These are phyloP conservation scores for Lactuca saligna DNA, from an alignment of 129 eudicot species.

Conservation along the genomic window DNA sequence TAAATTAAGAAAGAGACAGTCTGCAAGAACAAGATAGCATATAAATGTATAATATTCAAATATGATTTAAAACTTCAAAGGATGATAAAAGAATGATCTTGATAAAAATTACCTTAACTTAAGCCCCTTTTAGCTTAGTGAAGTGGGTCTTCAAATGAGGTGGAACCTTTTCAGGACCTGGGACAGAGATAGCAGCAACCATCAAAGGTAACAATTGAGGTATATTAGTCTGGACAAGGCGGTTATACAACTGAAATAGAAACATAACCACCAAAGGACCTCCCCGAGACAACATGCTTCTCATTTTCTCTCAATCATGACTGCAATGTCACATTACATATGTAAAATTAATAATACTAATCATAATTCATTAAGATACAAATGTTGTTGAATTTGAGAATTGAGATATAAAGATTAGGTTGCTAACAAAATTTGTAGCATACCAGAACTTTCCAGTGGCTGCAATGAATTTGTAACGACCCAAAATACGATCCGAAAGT, in stretches of 20 bases:
- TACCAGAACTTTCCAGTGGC: no score
- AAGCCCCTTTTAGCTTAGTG: constrained; percentile 94
- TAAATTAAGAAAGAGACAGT: constrained; percentile 94
- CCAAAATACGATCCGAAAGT: no score
- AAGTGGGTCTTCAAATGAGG: constrained; percentile 86
- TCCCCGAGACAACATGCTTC: no score
- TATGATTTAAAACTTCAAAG: neutral
- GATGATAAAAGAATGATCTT: constrained; percentile 3
- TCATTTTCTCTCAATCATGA: no score
- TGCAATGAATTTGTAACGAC: no score
- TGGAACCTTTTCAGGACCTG: constrained; percentile 94
- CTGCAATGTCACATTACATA: no score
- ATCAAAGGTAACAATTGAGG: constrained; percentile 87
- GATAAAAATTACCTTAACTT: constrained; percentile 74
- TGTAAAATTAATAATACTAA: no score
- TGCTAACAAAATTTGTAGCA: no score
- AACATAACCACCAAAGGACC: constrained; percentile 98
- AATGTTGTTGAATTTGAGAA: no score
- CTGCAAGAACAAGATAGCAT: constrained; percentile 47
- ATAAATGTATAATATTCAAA: neutral
- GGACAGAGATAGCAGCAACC: constrained; percentile 93
- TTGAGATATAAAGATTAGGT: no score
- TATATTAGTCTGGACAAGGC: constrained; percentile 96
- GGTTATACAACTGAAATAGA: constrained; percentile 86
- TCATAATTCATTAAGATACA: no score